Conservation (phyloP, 2,329 filamentous ascomycete species). For the Sporothrix pallida region DNA sequence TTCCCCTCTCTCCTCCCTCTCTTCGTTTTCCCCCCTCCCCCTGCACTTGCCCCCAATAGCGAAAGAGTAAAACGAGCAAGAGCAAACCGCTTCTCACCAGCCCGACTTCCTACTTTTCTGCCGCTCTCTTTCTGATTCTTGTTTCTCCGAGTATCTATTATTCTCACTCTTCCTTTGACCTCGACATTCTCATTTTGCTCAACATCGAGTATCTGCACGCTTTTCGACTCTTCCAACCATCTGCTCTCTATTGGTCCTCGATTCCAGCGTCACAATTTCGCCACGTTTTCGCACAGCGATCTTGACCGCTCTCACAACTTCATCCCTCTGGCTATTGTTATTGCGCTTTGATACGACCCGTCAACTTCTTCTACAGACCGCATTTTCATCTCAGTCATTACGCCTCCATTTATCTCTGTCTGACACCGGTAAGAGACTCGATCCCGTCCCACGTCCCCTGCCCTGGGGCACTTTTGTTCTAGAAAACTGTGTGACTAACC, state of each 20-base stretch:
- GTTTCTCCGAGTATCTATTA: background rate
- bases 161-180: background rate
- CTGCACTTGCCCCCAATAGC: conserved; percentile 22
- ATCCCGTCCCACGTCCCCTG: background rate
- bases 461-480: background rate
- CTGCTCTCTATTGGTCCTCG: background rate
- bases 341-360: background rate
- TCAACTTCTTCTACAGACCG: conserved; percentile 34
- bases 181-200: background rate
- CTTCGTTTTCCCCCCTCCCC: conserved; percentile 10
- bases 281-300: conserved; percentile 9
- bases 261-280: background rate
- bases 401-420: background rate
- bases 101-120: conserved; percentile 16
- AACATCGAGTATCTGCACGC: background rate
- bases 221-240: background rate
- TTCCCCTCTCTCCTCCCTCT: conserved; percentile 21
- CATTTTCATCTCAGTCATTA: conserved; percentile 1
- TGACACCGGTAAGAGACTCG: background rate
- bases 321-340: background rate
- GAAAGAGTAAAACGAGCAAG: conserved; percentile 16
- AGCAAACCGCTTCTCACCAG: background rate
- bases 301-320: conserved; percentile 13
- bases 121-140: conserved; percentile 8
- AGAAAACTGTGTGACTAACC: conserved; percentile 23